Conservation (phyloP, 1,284 basidiomycete genomes). For the Vanrija pseudolonga region DNA sequence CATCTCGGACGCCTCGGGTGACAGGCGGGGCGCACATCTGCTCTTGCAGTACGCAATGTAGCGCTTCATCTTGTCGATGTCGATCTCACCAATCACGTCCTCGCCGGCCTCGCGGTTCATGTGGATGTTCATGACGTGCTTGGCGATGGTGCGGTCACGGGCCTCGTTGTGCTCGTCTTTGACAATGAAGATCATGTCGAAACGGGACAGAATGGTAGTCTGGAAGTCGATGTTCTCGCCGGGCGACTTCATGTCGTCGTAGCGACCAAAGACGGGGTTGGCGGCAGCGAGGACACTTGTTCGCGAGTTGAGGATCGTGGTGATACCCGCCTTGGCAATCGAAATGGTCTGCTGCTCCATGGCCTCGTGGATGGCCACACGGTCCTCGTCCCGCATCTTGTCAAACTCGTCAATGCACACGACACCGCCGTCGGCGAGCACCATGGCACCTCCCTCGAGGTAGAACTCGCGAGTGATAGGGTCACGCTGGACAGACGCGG, state of each 20-base stretch:
- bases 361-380: slow-evolving; percentile 98
- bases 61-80: slow-evolving; percentile 97
- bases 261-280: slow-evolving; percentile 97
- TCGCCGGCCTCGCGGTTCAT: slow-evolving; percentile 80
- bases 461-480: slow-evolving; percentile 92
- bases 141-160: slow-evolving; percentile 92
- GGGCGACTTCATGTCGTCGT: slow-evolving; percentile 94
- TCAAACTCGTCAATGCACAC: slow-evolving; percentile 99
- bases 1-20: slow-evolving; percentile 91
- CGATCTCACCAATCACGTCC: slow-evolving; percentile 82
- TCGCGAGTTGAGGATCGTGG: slow-evolving; percentile 92
- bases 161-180: slow-evolving; percentile 97
- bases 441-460: slow-evolving; percentile 99
- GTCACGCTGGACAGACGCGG: slow-evolving; percentile 95
- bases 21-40: slow-evolving; percentile 95
- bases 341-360: slow-evolving; percentile 99
- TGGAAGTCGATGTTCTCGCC: slow-evolving; percentile 66
- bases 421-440: slow-evolving; percentile 95
- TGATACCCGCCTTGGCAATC: slow-evolving; percentile 98
- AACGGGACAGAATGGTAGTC: slow-evolving; percentile 95
- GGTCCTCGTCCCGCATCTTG: slow-evolving; percentile 99
- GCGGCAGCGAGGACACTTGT: slow-evolving; percentile 96
- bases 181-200: slow-evolving; percentile 99
- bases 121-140: slow-evolving; percentile 98
- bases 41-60: slow-evolving; percentile 95